These are phyloP conservation scores for Pythium monospermum DNA, from an alignment of 352 stramenopile genomes.

Conservation along the genomic window DNA sequence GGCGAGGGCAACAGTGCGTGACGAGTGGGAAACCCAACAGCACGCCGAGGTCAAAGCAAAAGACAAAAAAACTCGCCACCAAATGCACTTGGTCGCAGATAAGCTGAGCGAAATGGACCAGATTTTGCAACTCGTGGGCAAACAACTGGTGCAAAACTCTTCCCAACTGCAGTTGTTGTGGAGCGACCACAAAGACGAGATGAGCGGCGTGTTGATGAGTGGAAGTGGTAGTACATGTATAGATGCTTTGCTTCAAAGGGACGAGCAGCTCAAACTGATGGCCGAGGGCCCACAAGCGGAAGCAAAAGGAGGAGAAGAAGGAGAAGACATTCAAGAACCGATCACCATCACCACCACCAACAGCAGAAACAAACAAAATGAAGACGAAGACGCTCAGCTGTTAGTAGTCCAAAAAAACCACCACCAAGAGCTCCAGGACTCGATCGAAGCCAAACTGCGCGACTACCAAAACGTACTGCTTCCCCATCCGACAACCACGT, in stretches of 20 bases:
- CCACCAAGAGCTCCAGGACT: conserved; percentile 13
- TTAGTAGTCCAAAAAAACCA: neutral
- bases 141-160: conserved; percentile 66
- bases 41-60: conserved; percentile 6
- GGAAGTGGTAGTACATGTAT: neutral
- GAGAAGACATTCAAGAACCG: too few relatives aligned
- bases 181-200: conserved; percentile 34
- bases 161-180: conserved; percentile 53
- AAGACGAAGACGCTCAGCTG: neutral
- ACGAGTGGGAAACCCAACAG: neutral
- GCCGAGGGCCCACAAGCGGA: too few relatives aligned
- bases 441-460: conserved; percentile 17
- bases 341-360: neutral
- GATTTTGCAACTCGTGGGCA: conserved; percentile 52
- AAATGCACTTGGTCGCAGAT: conserved; percentile 24
- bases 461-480: conserved; percentile 18
- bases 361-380: too few relatives aligned
- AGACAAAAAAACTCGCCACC: conserved; percentile 21
- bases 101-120: conserved; percentile 57
- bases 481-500: too few relatives aligned
- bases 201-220: too few relatives aligned
- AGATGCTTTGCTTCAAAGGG: neutral
- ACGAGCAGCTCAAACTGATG: neutral
- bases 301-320: too few relatives aligned
- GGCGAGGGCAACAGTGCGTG: too few relatives aligned